Percentiles rank a stretch among this genome's conserved stretches.
These are phyloP conservation scores for Aspergillus sp. DNA, from an alignment of 2,329 filamentous ascomycete species.

Conservation along the genomic window DNA sequence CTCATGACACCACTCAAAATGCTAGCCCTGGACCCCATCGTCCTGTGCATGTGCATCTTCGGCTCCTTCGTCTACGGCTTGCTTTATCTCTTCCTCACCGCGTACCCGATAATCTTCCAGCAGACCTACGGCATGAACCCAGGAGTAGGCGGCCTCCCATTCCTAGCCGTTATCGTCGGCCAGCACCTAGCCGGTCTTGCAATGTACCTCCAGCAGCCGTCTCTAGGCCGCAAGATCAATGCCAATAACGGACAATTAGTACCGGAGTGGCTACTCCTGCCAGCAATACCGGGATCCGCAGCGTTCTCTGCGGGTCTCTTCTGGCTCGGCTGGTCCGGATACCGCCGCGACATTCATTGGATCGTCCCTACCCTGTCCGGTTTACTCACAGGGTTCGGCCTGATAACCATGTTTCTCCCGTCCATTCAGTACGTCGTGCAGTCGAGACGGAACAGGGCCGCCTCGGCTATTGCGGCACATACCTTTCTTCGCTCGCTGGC, in stretches of 20 bases:
- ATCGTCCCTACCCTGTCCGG: slow-evolving; percentile 42
- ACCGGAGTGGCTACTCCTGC: slow-evolving; percentile 47
- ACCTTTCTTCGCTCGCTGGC: slow-evolving; percentile 48
- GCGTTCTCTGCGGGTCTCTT: slow-evolving; percentile 47
- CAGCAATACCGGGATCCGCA: slow-evolving; percentile 48
- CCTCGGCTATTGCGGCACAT: slow-evolving; percentile 51
- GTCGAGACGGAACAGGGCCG: slow-evolving; percentile 36
- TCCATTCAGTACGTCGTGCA: background rate
- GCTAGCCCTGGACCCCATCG: slow-evolving; percentile 30
- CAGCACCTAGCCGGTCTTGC: slow-evolving; percentile 41
- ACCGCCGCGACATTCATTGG: slow-evolving; percentile 37
- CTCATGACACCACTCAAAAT: too few species aligned
- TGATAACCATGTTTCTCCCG: slow-evolving; percentile 52
- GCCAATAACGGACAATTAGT: slow-evolving; percentile 31
- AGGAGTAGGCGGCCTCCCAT: slow-evolving; percentile 46
- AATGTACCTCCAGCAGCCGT: slow-evolving; percentile 42
- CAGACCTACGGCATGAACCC: slow-evolving; percentile 39
- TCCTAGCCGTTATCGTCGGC: slow-evolving; percentile 45
- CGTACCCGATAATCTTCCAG: slow-evolving; percentile 48
- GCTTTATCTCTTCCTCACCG: slow-evolving; percentile 47
- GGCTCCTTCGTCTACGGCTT: slow-evolving; percentile 36
- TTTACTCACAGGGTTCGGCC: slow-evolving; percentile 48
- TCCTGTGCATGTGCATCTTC: slow-evolving; percentile 34
- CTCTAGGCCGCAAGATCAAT: slow-evolving; percentile 38
- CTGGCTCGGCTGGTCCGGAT: slow-evolving; percentile 45